Conservation (phyloP, 768 basidiomycete genomes). For the Psilocybe cubensis region DNA sequence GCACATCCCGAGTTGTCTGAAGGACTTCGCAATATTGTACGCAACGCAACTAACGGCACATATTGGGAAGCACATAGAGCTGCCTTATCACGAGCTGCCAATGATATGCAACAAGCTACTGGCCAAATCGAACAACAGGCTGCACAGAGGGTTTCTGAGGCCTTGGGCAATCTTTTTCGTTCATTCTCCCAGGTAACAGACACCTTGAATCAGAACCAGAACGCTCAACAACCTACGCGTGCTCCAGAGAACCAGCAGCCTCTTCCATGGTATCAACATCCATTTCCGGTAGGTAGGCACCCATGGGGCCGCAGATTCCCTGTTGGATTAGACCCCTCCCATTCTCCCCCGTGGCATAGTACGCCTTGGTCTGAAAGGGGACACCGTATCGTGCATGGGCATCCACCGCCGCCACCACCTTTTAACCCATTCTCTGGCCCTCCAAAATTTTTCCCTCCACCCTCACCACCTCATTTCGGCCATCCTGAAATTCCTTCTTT, state of each 20-base stretch:
- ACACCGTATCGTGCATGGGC: constrained; percentile 4
- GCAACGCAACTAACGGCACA: constrained; percentile 62
- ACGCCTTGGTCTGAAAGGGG: constrained; percentile 3
- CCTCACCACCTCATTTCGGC: constrained; percentile 15
- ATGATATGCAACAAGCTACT: constrained; percentile 53
- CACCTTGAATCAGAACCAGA: background rate
- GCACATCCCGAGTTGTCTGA: constrained; percentile 76
- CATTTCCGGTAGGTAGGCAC: constrained; percentile 1
- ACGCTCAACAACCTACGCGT: background rate
- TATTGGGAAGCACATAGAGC: constrained; percentile 74
- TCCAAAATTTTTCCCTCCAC: background rate
- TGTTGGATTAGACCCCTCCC: constrained; percentile 6
- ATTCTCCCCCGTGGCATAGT: constrained; percentile 12
- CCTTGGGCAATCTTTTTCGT: constrained; percentile 61
- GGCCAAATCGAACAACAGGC: constrained; percentile 67
- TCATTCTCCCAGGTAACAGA: constrained; percentile 33
- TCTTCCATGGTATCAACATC: constrained; percentile 2
- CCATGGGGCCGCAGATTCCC: constrained; percentile 11
- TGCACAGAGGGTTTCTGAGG: constrained; percentile 61
- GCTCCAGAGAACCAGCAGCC: background rate
- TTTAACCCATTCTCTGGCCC: constrained; percentile 2
- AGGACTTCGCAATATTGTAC: constrained; percentile 63
- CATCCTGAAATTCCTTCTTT: constrained; percentile 23
- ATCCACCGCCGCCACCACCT: constrained; percentile 10
- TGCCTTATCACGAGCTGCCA: constrained; percentile 59